Base-by-base conservation (phyloP, 306 rosid genomes). In the Canavalia ensiformis region DNA sequence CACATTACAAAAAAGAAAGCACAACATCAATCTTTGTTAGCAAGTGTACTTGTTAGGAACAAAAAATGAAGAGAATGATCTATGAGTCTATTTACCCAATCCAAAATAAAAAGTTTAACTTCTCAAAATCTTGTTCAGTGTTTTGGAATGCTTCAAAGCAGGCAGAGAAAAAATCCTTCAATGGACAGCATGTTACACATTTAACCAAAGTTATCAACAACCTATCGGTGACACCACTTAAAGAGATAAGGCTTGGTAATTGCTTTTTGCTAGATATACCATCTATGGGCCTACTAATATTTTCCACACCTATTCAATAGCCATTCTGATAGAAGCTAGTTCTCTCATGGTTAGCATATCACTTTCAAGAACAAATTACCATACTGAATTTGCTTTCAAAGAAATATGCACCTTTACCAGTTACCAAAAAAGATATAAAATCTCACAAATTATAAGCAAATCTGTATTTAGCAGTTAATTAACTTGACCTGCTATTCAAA, bases 241-340 rank as follows among this genome's bases (percentile, higher is more conserved):
- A 34, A 0, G 7, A 6, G 7, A 35, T 49, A 39, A 25, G 37
- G 35, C 33, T 18, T 5, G 39, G 42, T 63, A 1, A 2, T 64
- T 28, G 9, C 9, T 33, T 39, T 11, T 72, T 11, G 12, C 30
- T 37, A 59, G 5, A 49, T 25, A n/a, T 55, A 51, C 65, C n/a
- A 52, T 3, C 28, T 3, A 9, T 46, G 5, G 4, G 3, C 72
- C 4, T 12, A 30, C 39, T 35, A 29, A 10, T 12, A 30, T 10
- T 60, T 50, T 13, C 28, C 41, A 66, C 33, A 72, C 59, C 58
- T 37, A 60, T 39, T 60, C 75, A 65, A 52, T 55, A 4, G 28
- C 7, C 65, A 75, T 29, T 25, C 52, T 11, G 6, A 65, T 8
- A 18, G 54, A 33, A 41, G 47, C 3, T 2, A 7, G 7, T 3